Evolutionary conservation across 108 stramenopile species (phyloP).

Genomic region (Skeletonema grethae): DNA sequence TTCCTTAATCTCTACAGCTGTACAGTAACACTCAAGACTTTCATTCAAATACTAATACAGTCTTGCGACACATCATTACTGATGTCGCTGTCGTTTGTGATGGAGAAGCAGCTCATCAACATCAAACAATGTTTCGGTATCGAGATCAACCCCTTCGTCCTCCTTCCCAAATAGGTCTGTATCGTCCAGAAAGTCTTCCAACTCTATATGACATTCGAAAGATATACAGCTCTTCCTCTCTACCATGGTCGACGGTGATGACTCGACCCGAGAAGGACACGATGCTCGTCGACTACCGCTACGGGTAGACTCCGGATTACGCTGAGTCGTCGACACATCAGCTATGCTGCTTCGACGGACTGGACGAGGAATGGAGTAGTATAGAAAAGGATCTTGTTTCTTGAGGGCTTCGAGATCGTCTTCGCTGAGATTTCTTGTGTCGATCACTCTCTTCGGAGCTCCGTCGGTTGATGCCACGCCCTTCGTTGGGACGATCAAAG

Average conservation of each 20-base stretch:
- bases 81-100: too few species aligned
- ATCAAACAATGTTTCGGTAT: too few species aligned
- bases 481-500: not conserved
- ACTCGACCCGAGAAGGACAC: too few species aligned
- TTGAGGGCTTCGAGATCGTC: slow-evolving; percentile 2
- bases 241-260: not conserved
- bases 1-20: too few species aligned
- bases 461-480: not conserved
- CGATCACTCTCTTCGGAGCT: not conserved
- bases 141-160: too few species aligned
- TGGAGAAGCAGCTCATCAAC: too few species aligned
- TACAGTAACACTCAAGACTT: too few species aligned
- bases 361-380: not conserved
- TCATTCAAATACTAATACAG: too few species aligned
- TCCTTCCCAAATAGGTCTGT: too few species aligned
- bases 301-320: not conserved
- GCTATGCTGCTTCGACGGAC: not conserved
- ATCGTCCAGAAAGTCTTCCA: not conserved
- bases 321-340: not conserved
- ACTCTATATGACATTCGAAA: not conserved
- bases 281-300: too few species aligned
- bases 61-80: too few species aligned
- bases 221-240: not conserved
- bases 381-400: not conserved
- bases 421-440: not conserved